Evolutionary conservation across 202 grass and related monocot species (phyloP).

Genomic region (Cymbopogon flexuosus): DNA sequence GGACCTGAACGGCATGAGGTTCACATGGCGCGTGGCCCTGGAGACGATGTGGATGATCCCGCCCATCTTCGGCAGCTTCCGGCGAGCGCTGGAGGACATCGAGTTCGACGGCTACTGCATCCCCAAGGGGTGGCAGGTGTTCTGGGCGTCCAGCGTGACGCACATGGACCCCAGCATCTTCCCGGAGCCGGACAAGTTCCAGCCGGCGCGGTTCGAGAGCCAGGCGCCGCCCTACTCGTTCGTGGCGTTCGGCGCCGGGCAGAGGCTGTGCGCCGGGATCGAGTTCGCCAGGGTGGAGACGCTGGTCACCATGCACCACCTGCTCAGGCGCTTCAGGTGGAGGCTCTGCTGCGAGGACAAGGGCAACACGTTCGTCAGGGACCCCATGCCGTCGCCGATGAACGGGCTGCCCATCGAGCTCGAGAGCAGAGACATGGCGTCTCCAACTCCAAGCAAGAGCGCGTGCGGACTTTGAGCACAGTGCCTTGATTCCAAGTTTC

Average conservation of each 20-base stretch:
- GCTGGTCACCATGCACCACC: conserved; percentile 43
- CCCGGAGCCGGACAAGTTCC: conserved; percentile 36
- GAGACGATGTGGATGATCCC: conserved; percentile 41
- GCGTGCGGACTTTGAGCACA: neutral
- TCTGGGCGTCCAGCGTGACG: conserved; percentile 42
- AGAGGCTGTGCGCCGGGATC: conserved; percentile 36
- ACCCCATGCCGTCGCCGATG: conserved; percentile 20
- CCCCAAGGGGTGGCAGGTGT: conserved; percentile 56
- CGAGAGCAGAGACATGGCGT: neutral
- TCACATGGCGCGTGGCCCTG: conserved; percentile 39
- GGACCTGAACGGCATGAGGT: conserved; percentile 40
- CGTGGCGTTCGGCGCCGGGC: conserved; percentile 39
- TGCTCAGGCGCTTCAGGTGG: conserved; percentile 46
- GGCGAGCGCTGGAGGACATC: conserved; percentile 31
- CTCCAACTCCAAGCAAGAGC: neutral
- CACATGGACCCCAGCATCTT: conserved; percentile 46
- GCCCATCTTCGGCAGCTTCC: conserved; percentile 47
- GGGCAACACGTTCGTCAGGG: conserved; percentile 10
- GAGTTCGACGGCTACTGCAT: conserved; percentile 45
- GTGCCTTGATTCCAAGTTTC: neutral
- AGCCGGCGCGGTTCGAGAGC: conserved; percentile 35
- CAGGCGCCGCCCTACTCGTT: conserved; percentile 33
- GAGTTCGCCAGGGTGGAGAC: conserved; percentile 52
- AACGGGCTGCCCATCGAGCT: conserved; percentile 28
- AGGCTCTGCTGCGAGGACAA: conserved; percentile 21